phyloP scores from a whole-genome alignment of 2,329 filamentous ascomycete genomes.

The Gnomoniopsis smithogilvyi region DNA sequence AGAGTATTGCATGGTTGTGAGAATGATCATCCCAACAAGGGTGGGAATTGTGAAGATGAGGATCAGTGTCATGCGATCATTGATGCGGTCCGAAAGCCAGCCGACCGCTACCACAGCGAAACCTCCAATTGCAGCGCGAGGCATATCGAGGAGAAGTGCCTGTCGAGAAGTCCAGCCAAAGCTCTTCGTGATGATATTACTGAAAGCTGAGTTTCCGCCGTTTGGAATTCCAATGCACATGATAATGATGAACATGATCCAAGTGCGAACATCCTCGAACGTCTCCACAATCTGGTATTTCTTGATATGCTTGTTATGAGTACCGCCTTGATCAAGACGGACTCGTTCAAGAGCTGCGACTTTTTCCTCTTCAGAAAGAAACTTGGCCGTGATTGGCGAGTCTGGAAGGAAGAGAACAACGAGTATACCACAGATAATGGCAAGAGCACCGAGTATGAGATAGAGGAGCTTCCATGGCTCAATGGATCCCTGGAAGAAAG shows the following conservation, averaged over 20 bases:
- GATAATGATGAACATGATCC: conserved; percentile 48
- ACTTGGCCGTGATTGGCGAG: conserved; percentile 55
- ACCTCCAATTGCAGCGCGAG: conserved; percentile 21
- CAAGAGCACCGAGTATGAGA: conserved; percentile 1
- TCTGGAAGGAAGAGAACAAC: conserved; percentile 56
- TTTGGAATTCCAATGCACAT: conserved; percentile 24
- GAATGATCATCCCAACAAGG: conserved; percentile 25
- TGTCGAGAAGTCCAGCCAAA: conserved; percentile 20
- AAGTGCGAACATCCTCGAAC: conserved; percentile 47
- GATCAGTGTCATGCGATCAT: conserved; percentile 22
- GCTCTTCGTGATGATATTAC: conserved; percentile 19
- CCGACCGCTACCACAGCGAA: conserved; percentile 23
- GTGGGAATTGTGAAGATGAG: conserved; percentile 25
- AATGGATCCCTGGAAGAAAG: neutral
- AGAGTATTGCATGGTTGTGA: conserved; percentile 27
- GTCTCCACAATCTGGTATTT: conserved; percentile 43
- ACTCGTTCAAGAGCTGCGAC: conserved; percentile 47
- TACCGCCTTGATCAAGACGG: conserved; percentile 44
- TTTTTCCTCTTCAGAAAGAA: conserved; percentile 52
- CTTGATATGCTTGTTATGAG: conserved; percentile 47
- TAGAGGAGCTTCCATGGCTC: conserved; percentile 10
- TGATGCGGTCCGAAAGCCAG: conserved; percentile 24
- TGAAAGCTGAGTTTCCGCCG: conserved; percentile 21
- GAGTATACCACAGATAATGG: conserved; percentile 36
- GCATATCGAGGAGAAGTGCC: conserved; percentile 23